Evolutionary conservation across 805 yeast species (phyloP), one percentile per base, ranked within the genome.

Genomic region (Grigorovia yakushimaensis): DNA sequence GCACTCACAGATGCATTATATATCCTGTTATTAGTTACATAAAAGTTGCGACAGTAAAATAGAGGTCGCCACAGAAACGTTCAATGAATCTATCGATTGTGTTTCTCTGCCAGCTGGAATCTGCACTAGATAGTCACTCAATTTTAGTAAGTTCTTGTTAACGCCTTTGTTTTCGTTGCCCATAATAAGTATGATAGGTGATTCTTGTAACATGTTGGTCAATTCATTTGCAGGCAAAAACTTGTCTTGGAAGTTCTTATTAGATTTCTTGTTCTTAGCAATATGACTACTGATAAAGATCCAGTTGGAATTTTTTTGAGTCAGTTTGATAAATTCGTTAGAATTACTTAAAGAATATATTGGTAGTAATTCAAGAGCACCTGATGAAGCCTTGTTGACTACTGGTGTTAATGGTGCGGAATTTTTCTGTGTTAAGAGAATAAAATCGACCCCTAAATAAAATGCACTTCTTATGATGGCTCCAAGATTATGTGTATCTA

Each of bases 101-200:
- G 45, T 39, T n/a, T 24, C 24, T 15, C 30, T 39, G 20, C 61
- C 51, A 2, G 54, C 57, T 1, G 67, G 66, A 8, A 71, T 64
- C 43, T 61, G 62, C 1, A 70, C 73, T 22, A 64, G 51, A 47
- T 57, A 67, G 50, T 82, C 84, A 44, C 86, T 77, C 54, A 78
- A 69, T 46, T 77, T 66, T 50, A 77, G 68, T 54, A 88, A 57
- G 42, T 78, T 75, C 7, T 82, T 82, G 46, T 96, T 71, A 22
- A 88, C 78, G 36, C 97, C 97, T 5, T 70, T 71, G 9, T 94
- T 94, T 65, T 88, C 97, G 44, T 88, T 83, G 11, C 96, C 97
- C 43, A 89, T 68, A 1, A 88, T 84, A 44, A 88, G 65, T 51
- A 89, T 57, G 36, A 78, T 73, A 0, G 96, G 96, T 1, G 73